Conservation (phyloP, 306 rosid genomes). For the Quercus wislizeni region DNA sequence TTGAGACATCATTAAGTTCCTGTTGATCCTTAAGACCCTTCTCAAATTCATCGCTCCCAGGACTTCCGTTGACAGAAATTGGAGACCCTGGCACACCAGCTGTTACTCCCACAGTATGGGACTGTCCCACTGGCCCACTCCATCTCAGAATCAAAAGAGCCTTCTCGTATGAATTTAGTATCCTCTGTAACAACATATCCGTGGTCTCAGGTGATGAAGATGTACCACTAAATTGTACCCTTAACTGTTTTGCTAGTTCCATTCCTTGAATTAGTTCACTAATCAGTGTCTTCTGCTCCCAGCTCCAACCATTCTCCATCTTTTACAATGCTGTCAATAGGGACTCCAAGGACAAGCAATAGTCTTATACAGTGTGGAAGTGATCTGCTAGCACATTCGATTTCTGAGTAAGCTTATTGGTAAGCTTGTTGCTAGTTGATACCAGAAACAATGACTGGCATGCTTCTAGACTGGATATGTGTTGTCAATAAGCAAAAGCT, state of each 20-base stretch:
- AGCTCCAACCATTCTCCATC: constrained; percentile 49
- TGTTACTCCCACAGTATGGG: constrained; percentile 19
- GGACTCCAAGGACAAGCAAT: not conserved
- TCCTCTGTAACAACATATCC: constrained; percentile 49
- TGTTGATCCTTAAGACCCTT: constrained; percentile 36
- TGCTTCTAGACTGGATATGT: constrained; percentile 4
- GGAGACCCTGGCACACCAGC: constrained; percentile 46
- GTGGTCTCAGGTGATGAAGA: constrained; percentile 37
- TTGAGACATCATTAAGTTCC: constrained; percentile 45
- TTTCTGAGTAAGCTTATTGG: not conserved
- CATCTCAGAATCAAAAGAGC: constrained; percentile 58
- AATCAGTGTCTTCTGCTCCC: constrained; percentile 52
- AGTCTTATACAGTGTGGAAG: not conserved
- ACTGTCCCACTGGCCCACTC: constrained; percentile 34
- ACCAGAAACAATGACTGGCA: not conserved
- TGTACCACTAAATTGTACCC: constrained; percentile 32
- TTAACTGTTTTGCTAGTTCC: constrained; percentile 67
- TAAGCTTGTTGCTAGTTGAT: not conserved
- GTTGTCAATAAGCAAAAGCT: not conserved
- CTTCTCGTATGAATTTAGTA: constrained; percentile 66
- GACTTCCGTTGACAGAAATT: constrained; percentile 50
- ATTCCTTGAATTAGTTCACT: constrained; percentile 66
- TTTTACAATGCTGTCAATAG: constrained; percentile 5
- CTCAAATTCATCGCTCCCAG: constrained; percentile 46
- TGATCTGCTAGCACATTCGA: constrained; percentile 5